These are phyloP conservation scores for Coemansia sp. DNA, from an alignment of 192 early-diverging fungal species.

Conservation along the genomic window DNA sequence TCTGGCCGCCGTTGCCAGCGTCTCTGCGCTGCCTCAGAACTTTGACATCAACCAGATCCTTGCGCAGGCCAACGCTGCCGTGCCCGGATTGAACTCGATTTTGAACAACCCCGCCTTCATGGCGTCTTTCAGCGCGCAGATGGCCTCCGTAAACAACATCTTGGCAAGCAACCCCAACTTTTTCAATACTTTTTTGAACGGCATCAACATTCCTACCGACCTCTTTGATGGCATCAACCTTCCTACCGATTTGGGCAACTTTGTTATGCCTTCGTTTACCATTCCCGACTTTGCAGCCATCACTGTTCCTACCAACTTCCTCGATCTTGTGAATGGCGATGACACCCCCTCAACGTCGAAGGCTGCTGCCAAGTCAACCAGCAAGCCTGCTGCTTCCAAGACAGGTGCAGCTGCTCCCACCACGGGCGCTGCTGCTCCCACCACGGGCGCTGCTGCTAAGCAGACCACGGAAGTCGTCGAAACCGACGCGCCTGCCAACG, in stretches of 20 bases:
- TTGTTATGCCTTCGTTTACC: neutral
- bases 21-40: conserved; percentile 4
- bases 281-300: too few species aligned
- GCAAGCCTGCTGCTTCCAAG: neutral
- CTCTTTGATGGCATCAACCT: neutral
- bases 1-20: conserved; percentile 1
- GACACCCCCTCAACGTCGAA: too few species aligned
- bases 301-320: too few species aligned
- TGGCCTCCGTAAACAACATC: conserved; percentile 1
- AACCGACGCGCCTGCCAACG: neutral
- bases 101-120: conserved; percentile 8
- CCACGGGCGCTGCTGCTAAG: too few species aligned
- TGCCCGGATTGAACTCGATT: neutral
- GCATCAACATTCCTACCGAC: neutral
- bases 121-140: conserved; percentile 7
- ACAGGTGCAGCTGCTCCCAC: neutral
- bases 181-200: neutral
- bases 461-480: neutral
- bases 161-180: conserved; percentile 2
- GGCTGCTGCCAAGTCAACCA: neutral
- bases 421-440: neutral
- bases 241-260: neutral
- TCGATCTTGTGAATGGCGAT: too few species aligned
- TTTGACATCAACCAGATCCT: conserved; percentile 1
- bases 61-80: neutral